phyloP scores from a whole-genome alignment of 2,329 filamentous ascomycete species.

The Hypoxylon rubiginosum region DNA sequence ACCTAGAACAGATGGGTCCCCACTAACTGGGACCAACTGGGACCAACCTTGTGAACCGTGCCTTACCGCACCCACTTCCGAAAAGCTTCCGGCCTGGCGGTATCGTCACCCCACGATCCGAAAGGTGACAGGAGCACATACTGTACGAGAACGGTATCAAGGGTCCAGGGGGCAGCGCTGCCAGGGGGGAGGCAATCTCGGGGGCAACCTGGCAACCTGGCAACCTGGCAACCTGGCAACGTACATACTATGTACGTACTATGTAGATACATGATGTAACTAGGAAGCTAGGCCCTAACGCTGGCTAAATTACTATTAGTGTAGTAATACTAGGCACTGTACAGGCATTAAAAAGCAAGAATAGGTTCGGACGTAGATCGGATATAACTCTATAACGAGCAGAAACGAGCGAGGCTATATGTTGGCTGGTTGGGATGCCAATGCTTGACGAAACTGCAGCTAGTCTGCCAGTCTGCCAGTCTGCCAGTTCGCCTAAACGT shows the following conservation, averaged over 20 bases:
- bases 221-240: too few relatives aligned
- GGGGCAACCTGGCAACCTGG: not conserved
- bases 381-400: slow-evolving; percentile 30
- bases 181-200: not conserved
- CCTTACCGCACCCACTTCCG: slow-evolving; percentile 30
- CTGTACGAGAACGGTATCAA: slow-evolving; percentile 18
- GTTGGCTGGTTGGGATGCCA: too few relatives aligned
- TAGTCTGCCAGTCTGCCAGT: too few relatives aligned
- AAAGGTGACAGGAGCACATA: slow-evolving; percentile 18
- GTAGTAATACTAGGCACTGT: slow-evolving; percentile 32
- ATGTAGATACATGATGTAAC: slow-evolving; percentile 7
- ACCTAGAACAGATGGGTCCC: not conserved
- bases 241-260: too few relatives aligned
- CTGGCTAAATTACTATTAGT: slow-evolving; percentile 34
- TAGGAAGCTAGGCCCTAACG: not conserved
- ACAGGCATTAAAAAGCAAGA: slow-evolving; percentile 7
- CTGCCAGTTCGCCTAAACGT: slow-evolving; percentile 7
- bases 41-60: slow-evolving; percentile 16
- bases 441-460: slow-evolving; percentile 2
- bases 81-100: slow-evolving; percentile 25
- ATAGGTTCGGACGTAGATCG: slow-evolving; percentile 31
- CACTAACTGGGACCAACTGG: not conserved
- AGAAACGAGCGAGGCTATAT: not conserved
- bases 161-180: not conserved
- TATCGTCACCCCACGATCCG: slow-evolving; percentile 34